Conservation (phyloP, 139 green algal genomes). For the Dunaliella primolecta region DNA sequence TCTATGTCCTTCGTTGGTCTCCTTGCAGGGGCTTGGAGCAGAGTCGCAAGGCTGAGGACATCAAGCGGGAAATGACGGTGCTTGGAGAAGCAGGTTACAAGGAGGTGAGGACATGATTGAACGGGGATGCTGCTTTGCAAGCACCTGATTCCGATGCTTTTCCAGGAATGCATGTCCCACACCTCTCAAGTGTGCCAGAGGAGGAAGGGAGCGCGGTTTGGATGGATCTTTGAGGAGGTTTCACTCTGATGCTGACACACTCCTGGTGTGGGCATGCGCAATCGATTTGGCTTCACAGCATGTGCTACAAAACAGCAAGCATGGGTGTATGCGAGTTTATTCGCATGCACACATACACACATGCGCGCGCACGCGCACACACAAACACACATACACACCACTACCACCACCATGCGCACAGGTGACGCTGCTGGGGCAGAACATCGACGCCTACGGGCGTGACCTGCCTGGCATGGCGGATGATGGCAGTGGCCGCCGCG, state of each 20-base stretch:
- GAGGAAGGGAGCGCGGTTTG: no score
- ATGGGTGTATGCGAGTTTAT: no score
- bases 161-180: no score
- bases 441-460: conserved; percentile 94
- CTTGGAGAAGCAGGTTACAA: conserved; percentile 88
- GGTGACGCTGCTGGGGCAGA: conserved; percentile 90
- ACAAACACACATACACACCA: neutral
- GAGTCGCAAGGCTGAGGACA: conserved; percentile 77
- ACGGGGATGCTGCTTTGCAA: neutral
- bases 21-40: conserved; percentile 79
- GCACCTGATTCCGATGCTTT: no score
- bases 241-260: no score
- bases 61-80: conserved; percentile 78
- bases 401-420: no score
- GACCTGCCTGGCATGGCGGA: conserved; percentile 58
- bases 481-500: conserved; percentile 76
- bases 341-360: neutral
- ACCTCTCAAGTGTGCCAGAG: no score
- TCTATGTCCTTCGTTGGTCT: no score
- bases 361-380: neutral
- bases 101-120: conserved; percentile 65
- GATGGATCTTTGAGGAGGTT: no score
- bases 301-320: no score
- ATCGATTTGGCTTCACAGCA: no score
- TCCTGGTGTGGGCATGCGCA: no score